Conservation (phyloP, 192 early-diverging fungal genomes). For the Radiomyces spectabilis region DNA sequence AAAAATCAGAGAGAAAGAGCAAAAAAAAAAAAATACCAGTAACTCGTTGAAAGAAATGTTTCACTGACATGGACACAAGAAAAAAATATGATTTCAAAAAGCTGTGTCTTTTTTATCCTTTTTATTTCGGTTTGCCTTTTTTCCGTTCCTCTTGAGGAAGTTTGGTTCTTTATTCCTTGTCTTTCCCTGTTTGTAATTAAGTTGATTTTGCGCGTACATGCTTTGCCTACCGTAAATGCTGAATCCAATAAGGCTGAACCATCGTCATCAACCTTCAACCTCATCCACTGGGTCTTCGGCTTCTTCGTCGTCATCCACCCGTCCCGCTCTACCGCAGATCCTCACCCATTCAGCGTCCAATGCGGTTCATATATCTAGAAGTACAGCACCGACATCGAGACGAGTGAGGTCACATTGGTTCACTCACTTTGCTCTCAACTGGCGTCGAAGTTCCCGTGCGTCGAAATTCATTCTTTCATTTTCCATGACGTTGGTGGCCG, state of each 20-base stretch:
- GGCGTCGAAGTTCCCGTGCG: conserved; percentile 29
- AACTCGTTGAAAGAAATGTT: too few species aligned
- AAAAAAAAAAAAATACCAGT: too few species aligned
- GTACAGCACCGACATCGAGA: conserved; percentile 27
- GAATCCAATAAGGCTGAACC: conserved; percentile 10
- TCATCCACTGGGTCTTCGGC: conserved; percentile 12
- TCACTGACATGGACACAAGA: too few species aligned
- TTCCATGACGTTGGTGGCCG: conserved; percentile 15
- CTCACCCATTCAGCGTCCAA: conserved; percentile 16
- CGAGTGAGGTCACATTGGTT: conserved; percentile 32
- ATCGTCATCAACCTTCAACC: conserved; percentile 19
- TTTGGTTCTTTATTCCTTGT: too few species aligned
- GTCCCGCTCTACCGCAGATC: conserved; percentile 16
- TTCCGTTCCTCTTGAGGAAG: too few species aligned
- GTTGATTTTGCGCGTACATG: too few species aligned
- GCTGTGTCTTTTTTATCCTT: too few species aligned
- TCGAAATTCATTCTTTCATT: conserved; percentile 32
- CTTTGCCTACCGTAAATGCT: too few species aligned
- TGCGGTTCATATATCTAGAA: conserved; percentile 16
- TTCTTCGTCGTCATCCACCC: conserved; percentile 14
- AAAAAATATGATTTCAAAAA: too few species aligned
- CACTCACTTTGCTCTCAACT: conserved; percentile 21
- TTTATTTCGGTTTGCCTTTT: too few species aligned
- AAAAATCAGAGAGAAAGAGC: too few species aligned
- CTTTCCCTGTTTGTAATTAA: too few species aligned